These are phyloP conservation scores for Fonsecaea erecta DNA, from an alignment of 2,329 filamentous ascomycete genomes.

Conservation along the genomic window DNA sequence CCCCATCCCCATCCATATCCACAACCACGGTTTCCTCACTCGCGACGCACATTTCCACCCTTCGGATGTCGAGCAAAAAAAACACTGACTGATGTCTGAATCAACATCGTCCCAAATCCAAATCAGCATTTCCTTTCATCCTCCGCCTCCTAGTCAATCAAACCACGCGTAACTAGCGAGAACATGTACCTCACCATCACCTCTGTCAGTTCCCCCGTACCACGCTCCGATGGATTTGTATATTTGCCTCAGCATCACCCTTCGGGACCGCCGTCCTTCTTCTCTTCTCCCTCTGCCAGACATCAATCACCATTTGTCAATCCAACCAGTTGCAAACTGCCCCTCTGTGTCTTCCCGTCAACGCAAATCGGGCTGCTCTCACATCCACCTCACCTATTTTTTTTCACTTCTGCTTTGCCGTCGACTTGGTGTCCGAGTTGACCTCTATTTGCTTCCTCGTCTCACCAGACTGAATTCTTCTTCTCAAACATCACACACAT, in stretches of 20 bases:
- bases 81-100: background rate
- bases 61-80: background rate
- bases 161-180: conserved; percentile 1
- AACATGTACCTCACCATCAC: conserved; percentile 6
- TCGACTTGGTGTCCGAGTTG: conserved; percentile 7
- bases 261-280: conserved; percentile 2
- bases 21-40: background rate
- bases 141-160: background rate
- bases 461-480: background rate
- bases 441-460: conserved; percentile 4
- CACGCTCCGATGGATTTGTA: background rate
- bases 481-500: conserved; percentile 4
- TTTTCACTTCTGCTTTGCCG: conserved; percentile 9
- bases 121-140: background rate
- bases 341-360: conserved; percentile 5
- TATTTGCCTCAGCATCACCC: conserved; percentile 9
- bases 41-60: conserved; percentile 1
- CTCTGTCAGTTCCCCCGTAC: conserved; percentile 1
- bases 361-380: background rate
- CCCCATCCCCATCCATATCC: background rate
- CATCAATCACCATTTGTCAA: conserved; percentile 9
- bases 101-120: conserved; percentile 1
- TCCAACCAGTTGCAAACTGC: background rate
- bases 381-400: conserved; percentile 1
- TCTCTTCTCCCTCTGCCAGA: conserved; percentile 1